Percentiles rank a stretch among this genome's conserved stretches.
Evolutionary conservation across 768 basidiomycete genomes (phyloP).

Genomic region (Boletus sensibilis): DNA sequence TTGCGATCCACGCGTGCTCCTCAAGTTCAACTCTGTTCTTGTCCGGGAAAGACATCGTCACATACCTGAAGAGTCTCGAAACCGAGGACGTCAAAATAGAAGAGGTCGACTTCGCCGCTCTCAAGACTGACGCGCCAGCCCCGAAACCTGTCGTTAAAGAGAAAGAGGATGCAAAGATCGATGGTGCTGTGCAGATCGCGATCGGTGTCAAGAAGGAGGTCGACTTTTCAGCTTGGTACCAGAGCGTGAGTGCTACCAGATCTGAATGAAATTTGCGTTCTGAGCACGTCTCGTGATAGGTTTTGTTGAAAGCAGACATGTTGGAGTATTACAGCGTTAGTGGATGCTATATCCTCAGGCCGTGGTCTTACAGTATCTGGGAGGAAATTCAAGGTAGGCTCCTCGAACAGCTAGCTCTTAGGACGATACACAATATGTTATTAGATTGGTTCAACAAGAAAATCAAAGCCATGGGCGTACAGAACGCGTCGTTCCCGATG

Average conservation of each 20-base stretch:
- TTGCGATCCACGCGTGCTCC: conserved; percentile 75
- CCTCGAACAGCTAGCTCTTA: neutral
- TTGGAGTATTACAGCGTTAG: conserved; percentile 98
- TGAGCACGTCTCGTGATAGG: conserved; percentile 45
- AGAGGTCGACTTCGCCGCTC: conserved; percentile 67
- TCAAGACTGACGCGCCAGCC: conserved; percentile 48
- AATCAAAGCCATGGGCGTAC: conserved; percentile 93
- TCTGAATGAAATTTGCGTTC: neutral
- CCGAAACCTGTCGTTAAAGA: conserved; percentile 45
- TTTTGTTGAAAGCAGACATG: conserved; percentile 98
- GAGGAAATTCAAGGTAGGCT: conserved; percentile 84
- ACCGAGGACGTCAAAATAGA: conserved; percentile 63
- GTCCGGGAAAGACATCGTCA: conserved; percentile 68
- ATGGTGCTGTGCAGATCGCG: conserved; percentile 88
- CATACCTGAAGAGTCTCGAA: conserved; percentile 72
- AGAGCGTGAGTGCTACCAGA: conserved; percentile 57
- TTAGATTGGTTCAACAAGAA: conserved; percentile 91
- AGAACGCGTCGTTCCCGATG: conserved; percentile 99
- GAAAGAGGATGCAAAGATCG: conserved; percentile 77
- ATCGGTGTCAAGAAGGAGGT: conserved; percentile 95
- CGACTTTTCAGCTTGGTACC: conserved; percentile 94
- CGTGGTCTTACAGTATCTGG: conserved; percentile 98
- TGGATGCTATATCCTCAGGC: conserved; percentile 97
- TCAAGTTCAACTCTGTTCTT: conserved; percentile 75
- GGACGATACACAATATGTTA: neutral